These are phyloP conservation scores for Tetracladium marchalianum DNA, from an alignment of 495 filamentous ascomycete species.

Conservation along the genomic window DNA sequence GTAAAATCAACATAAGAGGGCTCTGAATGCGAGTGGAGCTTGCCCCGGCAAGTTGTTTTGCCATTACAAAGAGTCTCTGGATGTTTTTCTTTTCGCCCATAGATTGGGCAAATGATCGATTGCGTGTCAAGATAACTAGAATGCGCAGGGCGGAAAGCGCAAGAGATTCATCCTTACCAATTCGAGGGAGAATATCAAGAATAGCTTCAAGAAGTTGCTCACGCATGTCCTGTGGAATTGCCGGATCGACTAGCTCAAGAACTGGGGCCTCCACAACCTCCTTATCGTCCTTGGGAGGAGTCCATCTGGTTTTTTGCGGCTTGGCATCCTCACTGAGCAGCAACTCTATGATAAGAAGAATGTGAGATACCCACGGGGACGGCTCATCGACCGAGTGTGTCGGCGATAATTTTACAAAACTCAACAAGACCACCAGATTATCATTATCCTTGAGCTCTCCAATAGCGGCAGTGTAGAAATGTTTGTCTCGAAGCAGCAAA, in stretches of 20 bases:
- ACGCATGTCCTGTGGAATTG: constrained; percentile 57
- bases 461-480: constrained; percentile 70
- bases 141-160: constrained; percentile 76
- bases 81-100: constrained; percentile 84
- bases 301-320: constrained; percentile 66
- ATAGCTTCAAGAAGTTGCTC: constrained; percentile 61
- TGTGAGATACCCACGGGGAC: constrained; percentile 84
- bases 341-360: constrained; percentile 83
- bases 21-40: constrained; percentile 68
- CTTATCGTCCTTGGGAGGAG: constrained; percentile 45
- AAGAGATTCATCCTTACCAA: constrained; percentile 78
- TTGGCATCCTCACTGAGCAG: constrained; percentile 80
- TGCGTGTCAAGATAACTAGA: constrained; percentile 82
- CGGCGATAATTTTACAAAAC: constrained; percentile 68
- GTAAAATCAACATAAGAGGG: constrained; percentile 72
- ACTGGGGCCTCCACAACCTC: constrained; percentile 43
- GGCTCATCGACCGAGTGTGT: constrained; percentile 59
- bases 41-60: constrained; percentile 75
- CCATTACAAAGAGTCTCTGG: constrained; percentile 85
- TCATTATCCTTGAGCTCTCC: constrained; percentile 71
- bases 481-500: constrained; percentile 69
- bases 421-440: constrained; percentile 61
- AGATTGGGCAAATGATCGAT: constrained; percentile 58
- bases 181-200: constrained; percentile 69
- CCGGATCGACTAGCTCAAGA: constrained; percentile 49